Evolutionary conservation across 2,329 filamentous ascomycete genomes (phyloP), one percentile per base, ranked within the genome.

Genomic region (Pseudocercospora fuligena): DNA sequence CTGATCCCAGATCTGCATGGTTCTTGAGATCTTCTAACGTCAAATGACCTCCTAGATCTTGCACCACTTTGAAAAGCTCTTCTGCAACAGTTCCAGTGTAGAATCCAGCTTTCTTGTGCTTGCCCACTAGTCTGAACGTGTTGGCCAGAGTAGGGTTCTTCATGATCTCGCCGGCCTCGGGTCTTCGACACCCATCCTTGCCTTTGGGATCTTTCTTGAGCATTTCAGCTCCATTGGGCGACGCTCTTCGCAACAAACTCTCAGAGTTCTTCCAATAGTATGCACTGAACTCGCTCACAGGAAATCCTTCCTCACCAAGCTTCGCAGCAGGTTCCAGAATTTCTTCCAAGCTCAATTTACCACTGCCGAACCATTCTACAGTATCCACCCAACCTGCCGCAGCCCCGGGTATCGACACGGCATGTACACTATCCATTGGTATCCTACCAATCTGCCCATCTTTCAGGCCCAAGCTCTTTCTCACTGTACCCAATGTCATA

Each of bases 361-460:
- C 92, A 78, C 94, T 97, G 16, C 95, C 95, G 75, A 98, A 97
- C 62, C 88, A 88, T 79, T 94, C 90, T 0, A 97, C 85, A 0
- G 91, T 90, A 78, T 99, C 95, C 25, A 92, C 89, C 95, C 95
- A 99, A 0, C 94, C 95, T 0, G 93, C 95, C 0, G 95, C 88
- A 1, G 95, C 94, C 5, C 95, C 95, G 0, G 95, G 95, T 0
- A 95, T 90, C 1, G 94, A 97, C 0, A 93, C 92, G 9, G 93
- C 86, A 76, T 96, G 91, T 14, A 92, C 89, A 75, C 90, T 94
- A 36, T 82, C 80, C 82, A 90, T 88, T 16, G 94, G 93, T 33
- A 97, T 94, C 51, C 82, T 81, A 0, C 83, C 83, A 1, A 76
- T 72, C 46, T 86, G 80, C 12, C 85, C 88, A 7, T 87, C 85